Evolutionary conservation across 345 rosid genomes (phyloP).

Genomic region (Acer yangbiense): DNA sequence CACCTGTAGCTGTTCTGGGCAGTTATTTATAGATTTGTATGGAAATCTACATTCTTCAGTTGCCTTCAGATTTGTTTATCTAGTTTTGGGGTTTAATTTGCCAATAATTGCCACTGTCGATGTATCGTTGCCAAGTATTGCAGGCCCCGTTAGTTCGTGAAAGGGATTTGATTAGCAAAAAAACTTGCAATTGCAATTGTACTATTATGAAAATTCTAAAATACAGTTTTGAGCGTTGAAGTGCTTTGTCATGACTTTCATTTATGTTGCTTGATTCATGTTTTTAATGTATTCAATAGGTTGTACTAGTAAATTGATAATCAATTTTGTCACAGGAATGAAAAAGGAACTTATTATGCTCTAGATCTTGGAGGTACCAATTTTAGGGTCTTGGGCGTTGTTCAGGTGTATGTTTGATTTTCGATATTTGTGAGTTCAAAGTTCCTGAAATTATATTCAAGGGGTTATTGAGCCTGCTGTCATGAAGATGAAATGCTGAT

Average conservation of each 20-base stretch:
- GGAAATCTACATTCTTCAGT: neutral
- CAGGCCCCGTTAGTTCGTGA: neutral
- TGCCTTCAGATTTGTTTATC: neutral
- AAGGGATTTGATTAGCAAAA: neutral
- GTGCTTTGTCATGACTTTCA: neutral
- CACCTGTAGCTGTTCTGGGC: neutral
- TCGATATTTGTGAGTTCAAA: no score
- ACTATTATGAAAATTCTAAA: neutral
- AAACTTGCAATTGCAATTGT: neutral
- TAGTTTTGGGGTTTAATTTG: neutral
- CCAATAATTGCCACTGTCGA: neutral
- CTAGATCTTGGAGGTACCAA: slow-evolving; percentile 91
- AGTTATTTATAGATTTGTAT: neutral
- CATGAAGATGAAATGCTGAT: no score
- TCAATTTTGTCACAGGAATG: slow-evolving; percentile 62
- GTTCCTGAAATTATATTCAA: no score
- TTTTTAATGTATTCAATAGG: slow-evolving; percentile 6
- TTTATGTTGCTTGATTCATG: neutral
- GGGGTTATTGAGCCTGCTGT: no score
- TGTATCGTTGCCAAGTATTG: neutral
- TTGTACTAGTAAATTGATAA: slow-evolving; percentile 23
- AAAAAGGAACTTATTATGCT: slow-evolving; percentile 83
- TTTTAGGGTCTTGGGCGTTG: slow-evolving; percentile 81
- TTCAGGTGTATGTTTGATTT: no score
- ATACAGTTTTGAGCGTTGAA: neutral